Evolutionary conservation across 371 early-diverging fungal genomes (phyloP).

Genomic region (Dichotomocladium elegans): DNA sequence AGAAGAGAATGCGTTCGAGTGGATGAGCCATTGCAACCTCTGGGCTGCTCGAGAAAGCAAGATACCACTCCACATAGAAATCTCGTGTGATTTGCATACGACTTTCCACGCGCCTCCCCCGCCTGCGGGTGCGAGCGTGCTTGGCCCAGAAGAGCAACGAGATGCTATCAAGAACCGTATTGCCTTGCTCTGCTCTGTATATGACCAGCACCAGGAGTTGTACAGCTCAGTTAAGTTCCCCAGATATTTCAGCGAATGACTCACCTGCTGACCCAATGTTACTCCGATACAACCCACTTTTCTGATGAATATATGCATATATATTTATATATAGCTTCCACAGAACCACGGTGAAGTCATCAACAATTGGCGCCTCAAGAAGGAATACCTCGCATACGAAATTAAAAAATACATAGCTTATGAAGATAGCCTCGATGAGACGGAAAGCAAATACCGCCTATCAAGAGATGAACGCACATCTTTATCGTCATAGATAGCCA

Average conservation of each 20-base stretch:
- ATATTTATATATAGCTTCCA: not conserved
- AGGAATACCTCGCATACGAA: not conserved
- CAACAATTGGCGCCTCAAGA: slow-evolving; percentile 4
- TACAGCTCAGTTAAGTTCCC: not conserved
- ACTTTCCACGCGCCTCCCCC: slow-evolving; percentile 7
- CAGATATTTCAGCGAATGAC: not conserved
- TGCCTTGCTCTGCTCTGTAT: slow-evolving; percentile 4
- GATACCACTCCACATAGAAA: slow-evolving; percentile 2
- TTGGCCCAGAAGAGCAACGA: slow-evolving; percentile 4
- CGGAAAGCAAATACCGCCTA: not conserved
- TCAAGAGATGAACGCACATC: not conserved
- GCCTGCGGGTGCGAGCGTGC: slow-evolving; percentile 13
- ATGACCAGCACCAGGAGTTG: slow-evolving; percentile 4
- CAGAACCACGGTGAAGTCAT: not conserved
- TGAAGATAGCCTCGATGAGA: not conserved
- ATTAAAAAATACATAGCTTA: slow-evolving; percentile 2
- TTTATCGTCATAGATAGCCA: not conserved
- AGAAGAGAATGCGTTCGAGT: slow-evolving; percentile 11
- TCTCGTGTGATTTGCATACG: not conserved
- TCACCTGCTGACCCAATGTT: slow-evolving; percentile 1
- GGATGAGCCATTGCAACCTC: slow-evolving; percentile 22
- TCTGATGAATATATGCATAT: too few species aligned
- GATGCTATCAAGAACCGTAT: slow-evolving; percentile 10
- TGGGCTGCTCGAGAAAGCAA: slow-evolving; percentile 30
- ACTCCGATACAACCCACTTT: too few species aligned